These are phyloP conservation scores for Pharnaceum exiguum DNA, from an alignment of 148 eudicot species.

Conservation along the genomic window DNA sequence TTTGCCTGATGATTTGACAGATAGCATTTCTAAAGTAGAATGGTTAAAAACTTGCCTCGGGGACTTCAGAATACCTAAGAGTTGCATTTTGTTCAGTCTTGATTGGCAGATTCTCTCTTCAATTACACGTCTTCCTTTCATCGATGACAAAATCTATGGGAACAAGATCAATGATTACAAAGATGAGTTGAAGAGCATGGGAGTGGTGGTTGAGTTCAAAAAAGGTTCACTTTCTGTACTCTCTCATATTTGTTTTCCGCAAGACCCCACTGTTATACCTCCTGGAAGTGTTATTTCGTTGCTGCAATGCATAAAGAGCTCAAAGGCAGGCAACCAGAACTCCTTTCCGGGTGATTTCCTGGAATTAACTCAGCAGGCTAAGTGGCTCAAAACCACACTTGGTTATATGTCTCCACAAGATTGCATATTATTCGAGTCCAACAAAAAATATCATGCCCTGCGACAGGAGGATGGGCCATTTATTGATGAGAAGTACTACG, in stretches of 20 bases:
- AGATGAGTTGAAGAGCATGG: slow-evolving; percentile 36
- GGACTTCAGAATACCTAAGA: slow-evolving; percentile 41
- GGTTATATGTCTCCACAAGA: slow-evolving; percentile 47
- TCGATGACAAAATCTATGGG: slow-evolving; percentile 52
- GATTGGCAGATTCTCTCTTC: slow-evolving; percentile 44
- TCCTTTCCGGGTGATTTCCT: slow-evolving; percentile 27
- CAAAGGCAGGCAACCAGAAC: background rate
- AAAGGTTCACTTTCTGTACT: slow-evolving; percentile 34
- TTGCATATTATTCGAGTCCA: slow-evolving; percentile 33
- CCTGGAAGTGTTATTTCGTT: slow-evolving; percentile 35
- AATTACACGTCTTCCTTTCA: slow-evolving; percentile 53
- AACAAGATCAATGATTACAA: slow-evolving; percentile 31
- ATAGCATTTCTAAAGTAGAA: slow-evolving; percentile 31
- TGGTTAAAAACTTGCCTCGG: slow-evolving; percentile 57
- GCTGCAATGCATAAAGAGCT: slow-evolving; percentile 32
- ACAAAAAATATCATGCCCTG: slow-evolving; percentile 26
- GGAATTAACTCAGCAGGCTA: slow-evolving; percentile 12
- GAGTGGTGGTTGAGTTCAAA: slow-evolving; percentile 40
- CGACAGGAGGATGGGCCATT: slow-evolving; percentile 50
- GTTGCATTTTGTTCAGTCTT: slow-evolving; percentile 41
- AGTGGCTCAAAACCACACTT: slow-evolving; percentile 50
- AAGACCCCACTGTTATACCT: slow-evolving; percentile 26
- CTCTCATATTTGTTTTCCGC: slow-evolving; percentile 31
- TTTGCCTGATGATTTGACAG: slow-evolving; percentile 26
- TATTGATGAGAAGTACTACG: slow-evolving; percentile 55